These are phyloP conservation scores for Pseudocercospora crystallina DNA, from an alignment of 2,329 filamentous ascomycete genomes.

Conservation along the genomic window DNA sequence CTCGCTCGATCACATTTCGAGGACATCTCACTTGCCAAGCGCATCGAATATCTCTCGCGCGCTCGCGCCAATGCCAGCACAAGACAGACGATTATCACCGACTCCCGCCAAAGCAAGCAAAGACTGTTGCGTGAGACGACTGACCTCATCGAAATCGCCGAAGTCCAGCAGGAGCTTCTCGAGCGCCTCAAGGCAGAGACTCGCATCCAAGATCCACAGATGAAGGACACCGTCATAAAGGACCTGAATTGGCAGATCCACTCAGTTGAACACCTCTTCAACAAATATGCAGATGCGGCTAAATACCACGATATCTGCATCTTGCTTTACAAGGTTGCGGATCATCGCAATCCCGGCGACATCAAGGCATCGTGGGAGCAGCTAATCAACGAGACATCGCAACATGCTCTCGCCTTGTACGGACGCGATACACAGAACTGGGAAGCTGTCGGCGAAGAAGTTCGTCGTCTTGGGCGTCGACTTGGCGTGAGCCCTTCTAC, in stretches of 20 bases:
- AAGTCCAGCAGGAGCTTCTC: slow-evolving; percentile 89
- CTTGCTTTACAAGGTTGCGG: slow-evolving; percentile 85
- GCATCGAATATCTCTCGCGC: slow-evolving; percentile 84
- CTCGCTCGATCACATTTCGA: slow-evolving; percentile 80
- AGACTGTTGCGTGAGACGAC: slow-evolving; percentile 80
- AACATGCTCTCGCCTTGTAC: slow-evolving; percentile 45
- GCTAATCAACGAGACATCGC: slow-evolving; percentile 67
- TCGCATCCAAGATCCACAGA: slow-evolving; percentile 65
- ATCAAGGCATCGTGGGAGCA: slow-evolving; percentile 83
- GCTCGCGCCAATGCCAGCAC: slow-evolving; percentile 93
- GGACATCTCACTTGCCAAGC: slow-evolving; percentile 70
- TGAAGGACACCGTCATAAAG: slow-evolving; percentile 62
- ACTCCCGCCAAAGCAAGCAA: slow-evolving; percentile 64
- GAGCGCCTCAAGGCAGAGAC: slow-evolving; percentile 72
- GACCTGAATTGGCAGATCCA: slow-evolving; percentile 69
- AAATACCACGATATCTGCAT: slow-evolving; percentile 93
- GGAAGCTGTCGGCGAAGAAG: slow-evolving; percentile 64
- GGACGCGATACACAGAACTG: slow-evolving; percentile 58
- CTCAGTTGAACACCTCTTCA: slow-evolving; percentile 84
- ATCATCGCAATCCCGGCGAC: slow-evolving; percentile 83
- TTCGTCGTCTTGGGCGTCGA: slow-evolving; percentile 58
- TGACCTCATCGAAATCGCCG: slow-evolving; percentile 85
- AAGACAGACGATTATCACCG: slow-evolving; percentile 69
- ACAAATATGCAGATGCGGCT: slow-evolving; percentile 84
- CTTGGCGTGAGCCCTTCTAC: slow-evolving; percentile 39